Percentiles rank a stretch among this genome's conserved stretches.
Evolutionary conservation across 176 grass and related monocot genomes (phyloP).

Genomic region (Phragmites australis): DNA sequence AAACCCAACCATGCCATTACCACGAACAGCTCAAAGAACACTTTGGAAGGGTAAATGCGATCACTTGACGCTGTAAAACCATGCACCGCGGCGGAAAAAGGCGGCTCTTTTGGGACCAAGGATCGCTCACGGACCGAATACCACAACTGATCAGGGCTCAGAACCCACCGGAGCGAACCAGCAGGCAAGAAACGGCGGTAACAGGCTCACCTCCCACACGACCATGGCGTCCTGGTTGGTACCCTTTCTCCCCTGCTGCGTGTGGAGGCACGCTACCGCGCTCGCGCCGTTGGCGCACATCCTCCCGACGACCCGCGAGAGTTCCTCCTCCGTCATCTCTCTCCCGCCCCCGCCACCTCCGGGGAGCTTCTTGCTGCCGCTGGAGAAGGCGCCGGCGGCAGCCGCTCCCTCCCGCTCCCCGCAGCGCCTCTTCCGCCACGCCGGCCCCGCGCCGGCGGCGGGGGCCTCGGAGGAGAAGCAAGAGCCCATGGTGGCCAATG

Average conservation of each 20-base stretch:
- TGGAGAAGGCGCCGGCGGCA: not conserved
- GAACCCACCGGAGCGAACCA: slow-evolving; percentile 32
- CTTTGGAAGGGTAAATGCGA: slow-evolving; percentile 21
- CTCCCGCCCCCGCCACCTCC: slow-evolving; percentile 14
- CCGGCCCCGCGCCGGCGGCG: slow-evolving; percentile 22
- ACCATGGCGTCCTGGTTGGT: slow-evolving; percentile 99
- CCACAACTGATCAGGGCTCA: slow-evolving; percentile 9
- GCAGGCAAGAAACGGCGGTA: slow-evolving; percentile 14
- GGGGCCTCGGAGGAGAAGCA: slow-evolving; percentile 64
- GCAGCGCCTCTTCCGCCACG: slow-evolving; percentile 51
- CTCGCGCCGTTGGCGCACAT: slow-evolving; percentile 70
- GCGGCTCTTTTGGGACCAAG: slow-evolving; percentile 17
- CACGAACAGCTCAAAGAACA: slow-evolving; percentile 12
- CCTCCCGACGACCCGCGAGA: slow-evolving; percentile 66
- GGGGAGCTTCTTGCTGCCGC: slow-evolving; percentile 27
- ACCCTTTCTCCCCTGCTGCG: slow-evolving; percentile 95
- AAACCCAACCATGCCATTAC: slow-evolving; percentile 30
- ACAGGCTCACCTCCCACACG: slow-evolving; percentile 78
- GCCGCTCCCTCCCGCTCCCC: slow-evolving; percentile 21
- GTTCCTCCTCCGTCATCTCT: slow-evolving; percentile 64
- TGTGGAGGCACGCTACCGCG: slow-evolving; percentile 71
- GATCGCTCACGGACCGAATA: slow-evolving; percentile 17
- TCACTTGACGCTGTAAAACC: slow-evolving; percentile 23
- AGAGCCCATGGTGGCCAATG: slow-evolving; percentile 71
- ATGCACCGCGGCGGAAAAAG: slow-evolving; percentile 13